Conservation (phyloP, 2,329 filamentous ascomycete species). For the Ceratocystis lukuohia region DNA sequence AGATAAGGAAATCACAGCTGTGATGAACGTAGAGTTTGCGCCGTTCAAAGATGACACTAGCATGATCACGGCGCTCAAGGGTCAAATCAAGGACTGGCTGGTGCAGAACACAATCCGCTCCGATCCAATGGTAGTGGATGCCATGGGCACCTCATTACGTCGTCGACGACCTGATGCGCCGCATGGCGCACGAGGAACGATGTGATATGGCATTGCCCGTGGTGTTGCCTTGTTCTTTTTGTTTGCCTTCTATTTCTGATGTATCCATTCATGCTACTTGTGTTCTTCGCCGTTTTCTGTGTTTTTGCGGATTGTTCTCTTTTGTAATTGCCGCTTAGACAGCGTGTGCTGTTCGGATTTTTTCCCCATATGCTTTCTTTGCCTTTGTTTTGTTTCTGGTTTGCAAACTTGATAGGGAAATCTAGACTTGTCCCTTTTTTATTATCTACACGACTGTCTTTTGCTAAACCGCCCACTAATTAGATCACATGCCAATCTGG, state of each 20-base stretch:
- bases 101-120: conserved; percentile 71
- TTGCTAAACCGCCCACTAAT: background rate
- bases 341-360: background rate
- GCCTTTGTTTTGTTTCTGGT: conserved; percentile 3
- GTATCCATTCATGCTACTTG: background rate
- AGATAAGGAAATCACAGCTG: conserved; percentile 54
- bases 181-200: conserved; percentile 40
- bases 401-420: background rate
- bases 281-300: background rate
- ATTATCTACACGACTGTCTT: background rate
- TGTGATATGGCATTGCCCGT: background rate
- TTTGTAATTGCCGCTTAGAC: background rate
- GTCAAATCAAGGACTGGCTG: conserved; percentile 71
- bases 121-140: conserved; percentile 70
- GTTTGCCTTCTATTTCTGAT: conserved; percentile 2
- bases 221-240: background rate
- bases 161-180: conserved; percentile 49
- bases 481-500: too few species aligned
- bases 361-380: background rate
- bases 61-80: conserved; percentile 40
- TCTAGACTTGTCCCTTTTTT: background rate
- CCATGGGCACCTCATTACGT: conserved; percentile 54
- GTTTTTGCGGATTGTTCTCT: background rate
- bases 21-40: conserved; percentile 65
- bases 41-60: conserved; percentile 64